Conservation (phyloP, 495 filamentous ascomycete genomes). For the Cryomyces minteri region DNA sequence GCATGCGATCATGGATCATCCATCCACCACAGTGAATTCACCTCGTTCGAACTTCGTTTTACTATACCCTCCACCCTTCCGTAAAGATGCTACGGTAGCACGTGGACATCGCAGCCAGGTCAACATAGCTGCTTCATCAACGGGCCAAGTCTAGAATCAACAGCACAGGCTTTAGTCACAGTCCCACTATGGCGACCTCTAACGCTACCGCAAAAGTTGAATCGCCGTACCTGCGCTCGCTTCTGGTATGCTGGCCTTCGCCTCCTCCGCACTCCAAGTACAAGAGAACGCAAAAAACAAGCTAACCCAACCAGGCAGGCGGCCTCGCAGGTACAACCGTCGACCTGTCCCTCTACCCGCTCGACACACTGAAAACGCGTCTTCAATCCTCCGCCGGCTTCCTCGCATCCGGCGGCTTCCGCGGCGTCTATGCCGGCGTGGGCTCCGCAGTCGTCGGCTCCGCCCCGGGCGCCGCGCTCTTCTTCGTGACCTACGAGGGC, state of each 20-base stretch:
- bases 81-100: too few species aligned
- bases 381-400: slow-evolving; percentile 77
- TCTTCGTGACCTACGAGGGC: slow-evolving; percentile 95
- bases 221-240: slow-evolving; percentile 25
- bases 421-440: slow-evolving; percentile 52
- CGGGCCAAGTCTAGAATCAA: too few species aligned
- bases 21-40: too few species aligned
- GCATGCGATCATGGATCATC: too few species aligned
- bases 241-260: slow-evolving; percentile 20
- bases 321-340: slow-evolving; percentile 23
- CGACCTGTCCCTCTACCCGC: slow-evolving; percentile 23
- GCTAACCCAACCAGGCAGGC: slow-evolving; percentile 22
- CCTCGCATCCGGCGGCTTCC: slow-evolving; percentile 55
- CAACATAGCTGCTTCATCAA: too few species aligned
- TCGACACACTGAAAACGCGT: slow-evolving; percentile 34
- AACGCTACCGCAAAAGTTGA: slow-evolving; percentile 17
- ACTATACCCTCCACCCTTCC: too few species aligned
- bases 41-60: too few species aligned
- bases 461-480: slow-evolving; percentile 86
- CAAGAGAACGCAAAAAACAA: slow-evolving; percentile 61
- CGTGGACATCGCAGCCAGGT: too few species aligned
- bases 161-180: too few species aligned
- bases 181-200: background rate
- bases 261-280: slow-evolving; percentile 29
- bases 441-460: slow-evolving; percentile 68